Base-by-base conservation (phyloP, 2,329 filamentous ascomycete genomes). In the Aspergillus sp. region DNA sequence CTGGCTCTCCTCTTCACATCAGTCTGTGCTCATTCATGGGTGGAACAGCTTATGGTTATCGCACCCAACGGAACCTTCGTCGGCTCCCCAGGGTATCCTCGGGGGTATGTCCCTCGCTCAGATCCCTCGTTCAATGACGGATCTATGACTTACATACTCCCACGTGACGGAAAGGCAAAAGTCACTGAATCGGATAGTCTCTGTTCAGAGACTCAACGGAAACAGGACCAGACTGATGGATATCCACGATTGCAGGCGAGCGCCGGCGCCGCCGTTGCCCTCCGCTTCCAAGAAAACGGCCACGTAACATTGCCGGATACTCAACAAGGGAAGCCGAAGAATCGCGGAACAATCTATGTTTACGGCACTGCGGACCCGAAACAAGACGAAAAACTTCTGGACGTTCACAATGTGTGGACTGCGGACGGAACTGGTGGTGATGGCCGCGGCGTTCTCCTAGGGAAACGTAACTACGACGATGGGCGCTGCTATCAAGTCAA, bases 401-500 rank as follows among this genome's bases (percentile, higher is more conserved):
- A 78, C 56, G 88, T 97, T 35, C 86, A 96, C 63, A 80, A 88
- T 52, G 73, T 80, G 35, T 98, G 95, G 95, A 96, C 86, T 47
- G 73, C 81, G 17, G 87, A 91, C 56, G 93, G 93, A 60, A 89
- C 84, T 6, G 92, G 93, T 19, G 93, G 93, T 21, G 87, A 97
- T 71, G 81, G 84, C 49, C 86, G 89, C 41, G 95, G 95, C 33
- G 80, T 81, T 43, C 86, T 98, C 12, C 79, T 98, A 39, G 86
- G 88, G 0, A 89, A 85, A 1, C 87, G 91, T 65, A 87, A 90
- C 78, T 99, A 87, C 72, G 95, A 98, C 68, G 95, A 99, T 67
- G 90, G 89, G 25, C 89, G 91, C 68, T 99, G 95, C 79, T 92
- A 92, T 73, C 90, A 98, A 77, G 75, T 85, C 68, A 93, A 91